Base-by-base conservation (phyloP, 345 rosid genomes). In the Populus pruinosa region DNA sequence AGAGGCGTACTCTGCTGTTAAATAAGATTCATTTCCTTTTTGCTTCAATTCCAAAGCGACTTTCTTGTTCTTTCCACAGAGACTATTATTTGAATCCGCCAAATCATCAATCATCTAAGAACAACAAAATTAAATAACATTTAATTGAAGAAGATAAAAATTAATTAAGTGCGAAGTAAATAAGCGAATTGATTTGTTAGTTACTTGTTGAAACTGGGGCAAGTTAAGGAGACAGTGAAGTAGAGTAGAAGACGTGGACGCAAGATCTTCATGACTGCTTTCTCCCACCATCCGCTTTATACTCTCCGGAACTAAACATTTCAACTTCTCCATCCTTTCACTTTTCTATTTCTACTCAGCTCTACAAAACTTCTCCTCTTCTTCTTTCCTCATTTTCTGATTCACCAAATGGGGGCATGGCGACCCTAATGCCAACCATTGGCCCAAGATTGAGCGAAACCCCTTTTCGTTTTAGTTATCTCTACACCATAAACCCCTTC, bases 31-130 rank as follows among this genome's bases (percentile, higher is more conserved):
- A 77, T 94, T 92, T 33, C 94, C 96, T 25, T 82, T 86, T 5
- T 80, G 89, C 83, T 94, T 94, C 71, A 87, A 79, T 74, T 90
- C 88, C 31, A 92, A 75, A 44, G 97, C 89, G 35, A 85, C 79
- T 20, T 79, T 86, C 76, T 83, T 79, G 80, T 86, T 86, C 91
- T 94, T 92, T 27, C 77, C 85, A 78, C 91, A 91, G 31, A 89
- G 88, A 67, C 85, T 82, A 44, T 77, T 79, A 38, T 81, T 79
- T 53, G 89, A 85, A 81, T 83, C 88, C 4, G 74, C 82, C 88
- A 94, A 86, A 70, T 90, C 93, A 50, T 77, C 67, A n/a, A 88
- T 81, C 82, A 84, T 80, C 90, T 88, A 71, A 59, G n/a, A 78
- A 35, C 6, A 29, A 36, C 56, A 36, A 59, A 65, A 67, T 50